Conservation (phyloP, 148 eudicot species). For the Salicornia ramosissima region DNA sequence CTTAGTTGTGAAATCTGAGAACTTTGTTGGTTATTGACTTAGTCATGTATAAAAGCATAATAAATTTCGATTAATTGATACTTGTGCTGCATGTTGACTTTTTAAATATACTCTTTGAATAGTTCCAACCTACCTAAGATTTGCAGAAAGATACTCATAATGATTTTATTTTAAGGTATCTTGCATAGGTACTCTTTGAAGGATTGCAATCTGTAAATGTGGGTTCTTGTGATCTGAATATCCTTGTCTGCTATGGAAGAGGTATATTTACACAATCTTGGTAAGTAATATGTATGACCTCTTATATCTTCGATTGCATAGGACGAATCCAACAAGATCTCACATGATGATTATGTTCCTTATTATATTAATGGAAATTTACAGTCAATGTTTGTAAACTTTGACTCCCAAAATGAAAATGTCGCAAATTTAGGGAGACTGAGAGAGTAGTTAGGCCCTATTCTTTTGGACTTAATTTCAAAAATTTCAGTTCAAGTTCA, state of each 20-base stretch:
- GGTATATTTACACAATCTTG: conserved; percentile 14
- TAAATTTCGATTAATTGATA: background rate
- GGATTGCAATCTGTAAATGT: background rate
- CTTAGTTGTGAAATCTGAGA: background rate
- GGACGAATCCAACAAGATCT: too few species aligned
- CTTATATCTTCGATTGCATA: too few species aligned
- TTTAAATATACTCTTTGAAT: conserved; percentile 23
- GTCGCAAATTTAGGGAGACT: too few species aligned
- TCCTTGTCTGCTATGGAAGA: conserved; percentile 20
- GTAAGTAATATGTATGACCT: too few species aligned
- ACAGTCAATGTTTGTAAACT: too few species aligned
- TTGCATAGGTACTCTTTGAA: conserved; percentile 14
- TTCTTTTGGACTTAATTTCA: too few species aligned
- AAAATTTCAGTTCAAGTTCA: too few species aligned
- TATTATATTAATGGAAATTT: too few species aligned
- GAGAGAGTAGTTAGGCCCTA: too few species aligned
- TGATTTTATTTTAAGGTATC: conserved; percentile 16
- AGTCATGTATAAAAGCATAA: conserved; percentile 9
- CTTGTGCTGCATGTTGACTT: conserved; percentile 14
- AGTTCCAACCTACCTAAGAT: conserved; percentile 19
- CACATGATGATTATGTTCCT: too few species aligned
- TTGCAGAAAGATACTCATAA: conserved; percentile 9
- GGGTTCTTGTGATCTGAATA: conserved; percentile 8
- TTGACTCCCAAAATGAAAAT: too few species aligned
- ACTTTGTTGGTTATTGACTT: conserved; percentile 17